Evolutionary conservation across 75 land plant species (phyloP), one percentile per base, ranked within the genome.

Genomic region (Ceratopteris richardii): DNA sequence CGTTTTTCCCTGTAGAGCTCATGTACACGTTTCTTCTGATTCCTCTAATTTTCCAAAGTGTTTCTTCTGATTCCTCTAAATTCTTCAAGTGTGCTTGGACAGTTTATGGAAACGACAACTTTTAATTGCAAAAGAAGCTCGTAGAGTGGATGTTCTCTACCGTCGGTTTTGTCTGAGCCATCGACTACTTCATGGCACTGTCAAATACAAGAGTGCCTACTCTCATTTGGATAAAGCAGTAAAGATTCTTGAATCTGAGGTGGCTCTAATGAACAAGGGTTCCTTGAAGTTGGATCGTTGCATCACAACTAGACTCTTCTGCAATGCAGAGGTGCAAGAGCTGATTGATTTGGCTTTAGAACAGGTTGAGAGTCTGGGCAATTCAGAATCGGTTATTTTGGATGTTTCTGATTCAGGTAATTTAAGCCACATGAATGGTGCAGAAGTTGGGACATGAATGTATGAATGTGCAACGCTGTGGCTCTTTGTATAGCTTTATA

Each of bases 71-170:
- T n/a, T n/a, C n/a, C n/a, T n/a, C n/a, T n/a, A n/a, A n/a, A n/a
- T n/a, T n/a, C n/a, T n/a, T n/a, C n/a, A n/a, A n/a, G n/a, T n/a
- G n/a, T n/a, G n/a, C n/a, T n/a, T n/a, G n/a, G 9, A 4, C 37
- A 90, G 96, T 13, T 82, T 80, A 69, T 90, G 96, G 82, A 80
- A 74, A 55, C 86, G 82, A 66, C 96, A 86, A 61, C 57, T 90
- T 22, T 1, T 61, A 14, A 60, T 78, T 42, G 96, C 96, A 54
- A 86, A 83, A 63, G 87, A 80, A 44, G 85, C 96, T 22, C 78
- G 96, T 51, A 40, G 87, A 31, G 82, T 90, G 9, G 96, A 90
- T 59, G 71, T 73, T 13, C 62, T 90, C 17, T 80, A 84, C 25
- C 65, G 77, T 60, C 81, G 96, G 11, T 21, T 86, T 10, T 78